Conservation (phyloP, 441 rosid species). For the Croton laevigatus region DNA sequence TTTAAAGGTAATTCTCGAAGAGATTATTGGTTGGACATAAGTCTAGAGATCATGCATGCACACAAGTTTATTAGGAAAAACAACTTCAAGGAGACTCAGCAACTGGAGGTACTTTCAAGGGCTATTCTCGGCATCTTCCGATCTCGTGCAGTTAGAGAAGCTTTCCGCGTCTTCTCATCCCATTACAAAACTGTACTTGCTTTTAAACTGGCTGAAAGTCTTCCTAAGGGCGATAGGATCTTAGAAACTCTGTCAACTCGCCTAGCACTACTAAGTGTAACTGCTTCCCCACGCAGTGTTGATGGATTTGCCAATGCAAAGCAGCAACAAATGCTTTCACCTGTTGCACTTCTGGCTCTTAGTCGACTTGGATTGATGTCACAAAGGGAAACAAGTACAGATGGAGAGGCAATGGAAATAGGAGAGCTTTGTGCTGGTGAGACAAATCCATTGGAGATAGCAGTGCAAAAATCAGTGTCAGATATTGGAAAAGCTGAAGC, state of each 20-base stretch:
- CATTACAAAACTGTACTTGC: slow-evolving; percentile 73
- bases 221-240: slow-evolving; percentile 80
- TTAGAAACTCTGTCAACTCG: slow-evolving; percentile 62
- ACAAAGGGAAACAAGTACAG: slow-evolving; percentile 41
- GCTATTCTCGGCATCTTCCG: slow-evolving; percentile 70
- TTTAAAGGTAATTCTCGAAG: slow-evolving; percentile 89
- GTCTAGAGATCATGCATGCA: slow-evolving; percentile 70
- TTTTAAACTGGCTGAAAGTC: slow-evolving; percentile 89
- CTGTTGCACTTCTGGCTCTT: slow-evolving; percentile 58
- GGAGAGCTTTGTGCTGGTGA: slow-evolving; percentile 84
- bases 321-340: slow-evolving; percentile 49
- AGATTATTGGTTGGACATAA: slow-evolving; percentile 84
- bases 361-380: slow-evolving; percentile 57
- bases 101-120: slow-evolving; percentile 66
- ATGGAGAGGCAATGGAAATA: slow-evolving; percentile 34
- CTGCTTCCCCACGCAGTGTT: slow-evolving; percentile 31
- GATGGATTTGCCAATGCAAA: slow-evolving; percentile 39
- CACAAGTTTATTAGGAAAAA: slow-evolving; percentile 65
- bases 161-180: slow-evolving; percentile 69
- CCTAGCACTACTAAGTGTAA: slow-evolving; percentile 46
- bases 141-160: slow-evolving; percentile 75
- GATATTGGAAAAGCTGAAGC: slow-evolving; percentile 78
- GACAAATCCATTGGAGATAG: slow-evolving; percentile 70
- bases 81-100: slow-evolving; percentile 59
- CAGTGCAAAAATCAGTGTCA: slow-evolving; percentile 64